Percentiles rank a stretch among this genome's conserved stretches.
Evolutionary conservation across 768 basidiomycete species (phyloP).

Genomic region (Kwoniella heveanensis): DNA sequence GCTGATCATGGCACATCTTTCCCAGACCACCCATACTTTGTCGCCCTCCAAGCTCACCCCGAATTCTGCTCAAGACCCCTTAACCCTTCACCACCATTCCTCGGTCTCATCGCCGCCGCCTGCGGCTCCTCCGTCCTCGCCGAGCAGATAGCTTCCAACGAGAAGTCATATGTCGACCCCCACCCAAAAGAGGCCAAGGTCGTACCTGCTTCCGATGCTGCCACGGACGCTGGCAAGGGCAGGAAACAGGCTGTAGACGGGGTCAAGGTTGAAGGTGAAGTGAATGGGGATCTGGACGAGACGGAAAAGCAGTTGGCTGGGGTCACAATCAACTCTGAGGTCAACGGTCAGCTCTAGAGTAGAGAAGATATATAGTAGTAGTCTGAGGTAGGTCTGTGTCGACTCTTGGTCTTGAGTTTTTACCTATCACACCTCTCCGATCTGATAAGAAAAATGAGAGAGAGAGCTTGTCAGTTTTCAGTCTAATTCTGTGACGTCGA

Average conservation of each 20-base stretch:
- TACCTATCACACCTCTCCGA: too few relatives aligned
- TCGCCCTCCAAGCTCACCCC: slow-evolving; percentile 93
- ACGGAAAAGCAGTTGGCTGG: slow-evolving; percentile 27
- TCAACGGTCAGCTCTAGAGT: not conserved
- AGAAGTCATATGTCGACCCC: slow-evolving; percentile 55
- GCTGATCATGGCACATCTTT: not conserved
- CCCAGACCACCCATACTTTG: slow-evolving; percentile 87
- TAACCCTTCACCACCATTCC: slow-evolving; percentile 95
- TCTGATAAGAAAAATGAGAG: too few relatives aligned
- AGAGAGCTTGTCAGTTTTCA: too few relatives aligned
- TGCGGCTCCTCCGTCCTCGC: slow-evolving; percentile 64
- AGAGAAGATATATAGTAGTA: too few relatives aligned
- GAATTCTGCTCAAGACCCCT: slow-evolving; percentile 98
- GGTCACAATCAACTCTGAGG: slow-evolving; percentile 22
- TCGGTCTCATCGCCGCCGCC: slow-evolving; percentile 89
- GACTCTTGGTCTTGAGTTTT: too few relatives aligned
- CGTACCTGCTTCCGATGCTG: slow-evolving; percentile 49
- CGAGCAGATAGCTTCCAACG: slow-evolving; percentile 73
- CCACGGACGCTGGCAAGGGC: slow-evolving; percentile 44
- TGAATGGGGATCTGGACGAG: slow-evolving; percentile 24
- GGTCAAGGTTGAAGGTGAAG: slow-evolving; percentile 32
- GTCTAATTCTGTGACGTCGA: too few relatives aligned
- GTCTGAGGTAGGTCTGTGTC: not conserved
- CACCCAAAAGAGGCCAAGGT: slow-evolving; percentile 54
- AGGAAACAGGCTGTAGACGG: slow-evolving; percentile 42